Conservation (phyloP, 805 yeast species). For the Scheffersomyces lignosus region DNA sequence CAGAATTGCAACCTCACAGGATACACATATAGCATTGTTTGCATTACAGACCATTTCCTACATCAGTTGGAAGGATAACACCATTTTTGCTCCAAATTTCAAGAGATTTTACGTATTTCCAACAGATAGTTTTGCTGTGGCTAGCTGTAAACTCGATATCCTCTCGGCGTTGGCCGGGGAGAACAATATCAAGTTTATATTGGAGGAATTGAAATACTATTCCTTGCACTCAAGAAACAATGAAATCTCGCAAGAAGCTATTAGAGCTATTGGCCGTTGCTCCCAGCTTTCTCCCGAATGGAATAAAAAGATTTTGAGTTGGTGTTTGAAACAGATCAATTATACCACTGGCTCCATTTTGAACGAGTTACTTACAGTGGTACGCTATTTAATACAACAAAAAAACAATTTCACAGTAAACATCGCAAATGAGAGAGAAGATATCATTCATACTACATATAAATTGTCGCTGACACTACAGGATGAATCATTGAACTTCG, state of each 20-base stretch:
- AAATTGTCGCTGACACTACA: slow-evolving; percentile 40
- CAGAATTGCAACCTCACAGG: slow-evolving; percentile 32
- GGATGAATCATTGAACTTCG: slow-evolving; percentile 21
- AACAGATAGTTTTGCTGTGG: slow-evolving; percentile 44
- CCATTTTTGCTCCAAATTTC: slow-evolving; percentile 31
- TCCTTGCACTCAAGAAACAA: slow-evolving; percentile 29
- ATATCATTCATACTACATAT: slow-evolving; percentile 55
- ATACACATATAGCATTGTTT: slow-evolving; percentile 20
- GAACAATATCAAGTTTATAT: slow-evolving; percentile 48
- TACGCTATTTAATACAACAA: slow-evolving; percentile 70
- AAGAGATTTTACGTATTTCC: slow-evolving; percentile 58
- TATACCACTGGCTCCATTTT: slow-evolving; percentile 36
- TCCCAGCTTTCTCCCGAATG: slow-evolving; percentile 50
- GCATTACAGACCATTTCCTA: slow-evolving; percentile 50
- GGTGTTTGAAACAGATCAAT: slow-evolving; percentile 58
- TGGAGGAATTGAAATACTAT: slow-evolving; percentile 65
- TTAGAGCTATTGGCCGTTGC: slow-evolving; percentile 63
- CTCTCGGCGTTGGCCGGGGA: slow-evolving; percentile 59
- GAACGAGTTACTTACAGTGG: slow-evolving; percentile 69
- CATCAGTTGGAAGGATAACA: slow-evolving; percentile 33
- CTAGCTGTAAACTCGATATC: slow-evolving; percentile 59
- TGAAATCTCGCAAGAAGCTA: slow-evolving; percentile 43
- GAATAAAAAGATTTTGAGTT: slow-evolving; percentile 55
- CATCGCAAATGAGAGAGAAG: slow-evolving; percentile 17
- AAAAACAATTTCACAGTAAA: slow-evolving; percentile 19